Percentiles rank a stretch among this genome's conserved stretches.
These are phyloP conservation scores for Gossypium stocksii DNA, from an alignment of 345 rosid genomes.

Conservation along the genomic window DNA sequence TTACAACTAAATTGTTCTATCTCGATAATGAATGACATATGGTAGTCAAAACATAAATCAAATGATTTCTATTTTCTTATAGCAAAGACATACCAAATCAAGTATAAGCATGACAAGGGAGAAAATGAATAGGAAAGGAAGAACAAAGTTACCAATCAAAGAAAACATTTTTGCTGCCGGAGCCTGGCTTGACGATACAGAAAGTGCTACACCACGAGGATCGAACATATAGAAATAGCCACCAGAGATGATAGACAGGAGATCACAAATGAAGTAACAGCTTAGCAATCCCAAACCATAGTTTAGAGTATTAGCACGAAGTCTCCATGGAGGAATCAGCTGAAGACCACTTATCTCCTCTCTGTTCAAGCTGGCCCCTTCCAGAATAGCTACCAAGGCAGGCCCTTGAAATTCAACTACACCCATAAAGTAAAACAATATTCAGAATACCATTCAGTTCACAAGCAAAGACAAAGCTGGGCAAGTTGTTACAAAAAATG, in stretches of 20 bases:
- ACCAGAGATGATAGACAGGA: constrained; percentile 77
- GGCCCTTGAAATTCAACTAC: constrained; percentile 96
- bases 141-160: constrained; percentile 51
- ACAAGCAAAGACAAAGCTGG: not conserved
- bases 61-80: not conserved
- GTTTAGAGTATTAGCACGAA: constrained; percentile 72
- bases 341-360: constrained; percentile 94
- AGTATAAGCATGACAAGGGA: not conserved
- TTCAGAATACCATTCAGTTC: constrained; percentile 12
- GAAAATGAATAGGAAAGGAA: not conserved
- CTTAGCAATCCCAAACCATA: constrained; percentile 92
- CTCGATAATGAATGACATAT: not conserved
- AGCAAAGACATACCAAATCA: not conserved
- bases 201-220: constrained; percentile 75
- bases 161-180: constrained; percentile 85
- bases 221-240: constrained; percentile 90
- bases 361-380: constrained; percentile 78
- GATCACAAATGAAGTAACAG: constrained; percentile 71
- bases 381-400: constrained; percentile 77
- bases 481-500: not conserved
- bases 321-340: constrained; percentile 89
- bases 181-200: constrained; percentile 54
- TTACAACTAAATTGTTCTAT: not conserved
- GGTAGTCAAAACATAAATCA: not conserved
- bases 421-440: constrained; percentile 15